Conservation (phyloP, 1,284 basidiomycete species). For the Fomitopsis pinicola region DNA sequence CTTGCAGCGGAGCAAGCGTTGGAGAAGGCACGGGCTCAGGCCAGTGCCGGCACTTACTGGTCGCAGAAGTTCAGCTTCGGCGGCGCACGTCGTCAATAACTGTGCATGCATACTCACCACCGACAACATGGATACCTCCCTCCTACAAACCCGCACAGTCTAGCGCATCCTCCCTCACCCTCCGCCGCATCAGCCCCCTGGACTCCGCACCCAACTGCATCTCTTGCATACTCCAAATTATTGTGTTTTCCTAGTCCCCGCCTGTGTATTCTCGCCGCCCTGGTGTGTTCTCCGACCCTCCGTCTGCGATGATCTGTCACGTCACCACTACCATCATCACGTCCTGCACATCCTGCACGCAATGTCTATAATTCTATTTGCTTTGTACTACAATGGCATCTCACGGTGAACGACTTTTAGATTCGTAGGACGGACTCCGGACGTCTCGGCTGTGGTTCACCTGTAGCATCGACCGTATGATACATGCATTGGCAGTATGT, state of each 20-base stretch:
- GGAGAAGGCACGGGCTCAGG: background rate
- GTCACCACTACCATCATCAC: background rate
- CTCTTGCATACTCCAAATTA: conserved; percentile 15
- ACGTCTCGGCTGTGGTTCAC: background rate
- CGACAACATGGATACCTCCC: background rate
- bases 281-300: background rate
- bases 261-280: background rate
- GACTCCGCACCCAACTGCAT: conserved; percentile 7
- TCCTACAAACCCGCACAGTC: background rate
- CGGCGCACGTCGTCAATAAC: background rate
- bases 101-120: background rate
- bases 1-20: conserved; percentile 9
- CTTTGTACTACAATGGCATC: conserved; percentile 1
- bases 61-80: background rate
- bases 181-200: background rate
- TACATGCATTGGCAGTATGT: background rate
- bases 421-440: background rate
- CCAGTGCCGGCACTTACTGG: background rate
- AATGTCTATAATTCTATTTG: background rate
- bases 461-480: conserved; percentile 1
- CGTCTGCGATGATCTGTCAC: background rate
- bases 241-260: conserved; percentile 7
- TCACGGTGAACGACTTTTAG: conserved; percentile 1
- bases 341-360: background rate
- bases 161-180: background rate